Conservation (phyloP, 1,284 basidiomycete species). For the Ustilago loliicola region DNA sequence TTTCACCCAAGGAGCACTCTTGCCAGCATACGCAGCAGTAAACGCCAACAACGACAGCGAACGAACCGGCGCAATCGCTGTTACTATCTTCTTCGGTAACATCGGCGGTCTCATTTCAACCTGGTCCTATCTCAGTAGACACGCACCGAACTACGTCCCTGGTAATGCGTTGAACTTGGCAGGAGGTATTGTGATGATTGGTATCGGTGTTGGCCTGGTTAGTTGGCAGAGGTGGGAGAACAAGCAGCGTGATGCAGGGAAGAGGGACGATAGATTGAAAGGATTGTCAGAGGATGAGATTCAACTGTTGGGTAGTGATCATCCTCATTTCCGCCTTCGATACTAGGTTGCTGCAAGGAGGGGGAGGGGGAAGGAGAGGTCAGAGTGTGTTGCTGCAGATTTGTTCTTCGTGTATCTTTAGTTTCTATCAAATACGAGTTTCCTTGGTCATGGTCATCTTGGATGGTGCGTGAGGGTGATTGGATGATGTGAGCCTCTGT, state of each 20-base stretch:
- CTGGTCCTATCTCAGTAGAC: constrained; percentile 59
- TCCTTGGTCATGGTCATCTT: neutral
- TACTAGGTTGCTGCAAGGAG: constrained; percentile 13
- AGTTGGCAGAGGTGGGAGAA: constrained; percentile 53
- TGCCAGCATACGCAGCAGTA: constrained; percentile 54
- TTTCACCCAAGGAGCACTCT: constrained; percentile 64
- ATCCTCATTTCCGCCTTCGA: constrained; percentile 47
- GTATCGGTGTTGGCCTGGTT: constrained; percentile 23
- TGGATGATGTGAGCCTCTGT: neutral
- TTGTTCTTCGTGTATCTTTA: neutral
- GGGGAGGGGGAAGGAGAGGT: too few relatives aligned
- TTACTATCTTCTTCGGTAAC: constrained; percentile 66
- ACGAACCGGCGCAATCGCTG: constrained; percentile 61
- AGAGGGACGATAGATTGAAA: constrained; percentile 27
- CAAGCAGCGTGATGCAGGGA: constrained; percentile 28
- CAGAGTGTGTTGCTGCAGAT: constrained; percentile 2
- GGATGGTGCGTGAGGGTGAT: neutral
- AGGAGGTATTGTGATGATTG: constrained; percentile 26
- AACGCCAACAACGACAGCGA: constrained; percentile 67
- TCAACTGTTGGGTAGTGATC: constrained; percentile 41
- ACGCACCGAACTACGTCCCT: constrained; percentile 50
- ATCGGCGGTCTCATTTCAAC: constrained; percentile 65
- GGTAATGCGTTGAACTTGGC: constrained; percentile 54
- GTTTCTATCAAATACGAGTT: neutral
- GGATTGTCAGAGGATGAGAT: constrained; percentile 36